Conservation (phyloP, 305 asterid species). For the Fraxinus greggii region DNA sequence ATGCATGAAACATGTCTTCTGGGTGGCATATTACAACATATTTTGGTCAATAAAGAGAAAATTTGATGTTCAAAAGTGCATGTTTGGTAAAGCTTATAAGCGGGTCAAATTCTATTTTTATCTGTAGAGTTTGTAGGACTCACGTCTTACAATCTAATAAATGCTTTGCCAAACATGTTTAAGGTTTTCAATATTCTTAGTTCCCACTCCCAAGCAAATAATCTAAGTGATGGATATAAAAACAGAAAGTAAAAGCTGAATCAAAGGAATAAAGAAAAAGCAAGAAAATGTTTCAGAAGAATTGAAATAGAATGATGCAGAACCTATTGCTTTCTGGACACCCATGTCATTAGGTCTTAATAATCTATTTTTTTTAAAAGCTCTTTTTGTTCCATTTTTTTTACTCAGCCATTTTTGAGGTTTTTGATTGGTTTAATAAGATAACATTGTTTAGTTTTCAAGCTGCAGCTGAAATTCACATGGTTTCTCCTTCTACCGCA, state of each 20-base stretch:
- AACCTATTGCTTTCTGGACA: slow-evolving; percentile 34
- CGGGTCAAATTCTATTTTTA: background rate
- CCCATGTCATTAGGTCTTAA: slow-evolving; percentile 25
- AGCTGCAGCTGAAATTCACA: slow-evolving; percentile 31
- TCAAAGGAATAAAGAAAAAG: slow-evolving; percentile 21
- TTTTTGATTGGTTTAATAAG: slow-evolving; percentile 1
- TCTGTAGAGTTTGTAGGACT: background rate
- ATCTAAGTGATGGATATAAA: slow-evolving; percentile 39
- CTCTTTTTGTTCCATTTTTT: slow-evolving; percentile 32
- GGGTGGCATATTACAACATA: slow-evolving; percentile 26
- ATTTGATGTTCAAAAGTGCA: slow-evolving; percentile 8
- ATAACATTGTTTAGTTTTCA: slow-evolving; percentile 17
- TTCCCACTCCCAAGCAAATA: slow-evolving; percentile 39
- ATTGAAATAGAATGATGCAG: slow-evolving; percentile 29
- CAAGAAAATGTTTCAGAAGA: slow-evolving; percentile 18
- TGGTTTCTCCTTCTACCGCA: slow-evolving; percentile 22
- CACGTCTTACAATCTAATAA: background rate
- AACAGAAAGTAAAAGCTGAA: slow-evolving; percentile 20
- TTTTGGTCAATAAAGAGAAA: slow-evolving; percentile 42
- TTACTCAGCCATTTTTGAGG: slow-evolving; percentile 12
- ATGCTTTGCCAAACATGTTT: slow-evolving; percentile 6
- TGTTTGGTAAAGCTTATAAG: background rate
- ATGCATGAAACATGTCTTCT: background rate
- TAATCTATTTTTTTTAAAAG: slow-evolving; percentile 12
- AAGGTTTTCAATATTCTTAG: slow-evolving; percentile 41